Evolutionary conservation across 2,329 filamentous ascomycete genomes (phyloP).

Genomic region (Chrysoporthe cubensis): DNA sequence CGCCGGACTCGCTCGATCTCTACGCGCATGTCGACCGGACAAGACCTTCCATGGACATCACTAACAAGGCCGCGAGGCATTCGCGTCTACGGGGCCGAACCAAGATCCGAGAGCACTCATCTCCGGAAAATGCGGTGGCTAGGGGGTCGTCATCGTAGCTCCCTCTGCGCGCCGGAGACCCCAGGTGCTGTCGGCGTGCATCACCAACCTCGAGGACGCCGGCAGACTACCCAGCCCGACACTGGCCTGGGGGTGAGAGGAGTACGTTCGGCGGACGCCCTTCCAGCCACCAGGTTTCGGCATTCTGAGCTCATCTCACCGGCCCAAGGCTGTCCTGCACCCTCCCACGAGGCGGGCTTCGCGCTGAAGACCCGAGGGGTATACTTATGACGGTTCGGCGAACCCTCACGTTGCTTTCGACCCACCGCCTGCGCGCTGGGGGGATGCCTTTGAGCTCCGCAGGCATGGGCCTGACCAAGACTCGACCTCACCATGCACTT

Average conservation of each 20-base stretch:
- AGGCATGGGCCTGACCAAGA: background rate
- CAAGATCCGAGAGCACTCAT: background rate
- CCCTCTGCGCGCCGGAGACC: background rate
- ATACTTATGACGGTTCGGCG: background rate
- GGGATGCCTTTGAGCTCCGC: background rate
- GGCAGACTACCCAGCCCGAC: background rate
- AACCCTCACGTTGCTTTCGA: background rate
- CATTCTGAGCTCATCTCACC: background rate
- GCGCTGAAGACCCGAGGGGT: background rate
- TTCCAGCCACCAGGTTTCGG: background rate
- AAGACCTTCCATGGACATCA: background rate
- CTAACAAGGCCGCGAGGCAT: background rate
- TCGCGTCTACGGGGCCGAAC: background rate
- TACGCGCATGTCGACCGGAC: background rate
- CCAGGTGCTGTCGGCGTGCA: background rate
- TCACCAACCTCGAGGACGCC: conserved; percentile 2
- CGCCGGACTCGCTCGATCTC: background rate
- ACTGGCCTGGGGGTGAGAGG: background rate
- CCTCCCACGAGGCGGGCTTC: background rate
- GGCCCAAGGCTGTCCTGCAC: background rate
- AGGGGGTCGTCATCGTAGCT: background rate
- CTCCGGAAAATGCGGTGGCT: background rate
- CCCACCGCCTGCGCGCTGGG: background rate
- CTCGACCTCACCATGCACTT: conserved; percentile 13
- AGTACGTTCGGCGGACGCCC: background rate